Evolutionary conservation across 2,329 filamentous ascomycete genomes (phyloP).

Genomic region (Aspergillus thermomutatus): DNA sequence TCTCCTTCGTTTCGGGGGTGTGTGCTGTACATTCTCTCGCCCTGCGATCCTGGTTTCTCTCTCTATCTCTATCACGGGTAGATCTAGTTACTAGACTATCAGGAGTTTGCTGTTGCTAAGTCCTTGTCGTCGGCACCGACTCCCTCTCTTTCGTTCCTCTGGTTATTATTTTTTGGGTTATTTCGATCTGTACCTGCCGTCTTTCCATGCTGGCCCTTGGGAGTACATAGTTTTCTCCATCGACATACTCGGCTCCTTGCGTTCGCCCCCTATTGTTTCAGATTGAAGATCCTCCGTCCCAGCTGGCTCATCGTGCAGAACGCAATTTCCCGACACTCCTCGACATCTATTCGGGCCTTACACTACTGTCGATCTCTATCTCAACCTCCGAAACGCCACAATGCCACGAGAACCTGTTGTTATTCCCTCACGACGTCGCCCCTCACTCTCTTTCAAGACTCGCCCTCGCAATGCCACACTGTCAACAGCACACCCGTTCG

Average conservation of each 20-base stretch:
- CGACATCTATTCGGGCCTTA: not conserved
- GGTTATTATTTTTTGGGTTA: not conserved
- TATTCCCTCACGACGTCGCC: constrained; percentile 31
- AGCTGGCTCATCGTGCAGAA: not conserved
- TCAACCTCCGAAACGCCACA: not conserved
- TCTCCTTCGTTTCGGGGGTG: constrained; percentile 7
- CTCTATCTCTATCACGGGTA: constrained; percentile 5
- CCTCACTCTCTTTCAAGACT: constrained; percentile 36
- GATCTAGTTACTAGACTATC: not conserved
- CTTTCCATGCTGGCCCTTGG: not conserved
- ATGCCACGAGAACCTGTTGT: constrained; percentile 32
- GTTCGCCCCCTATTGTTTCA: not conserved
- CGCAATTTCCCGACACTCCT: not conserved
- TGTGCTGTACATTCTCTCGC: constrained; percentile 7
- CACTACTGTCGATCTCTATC: not conserved
- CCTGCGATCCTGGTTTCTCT: constrained; percentile 10
- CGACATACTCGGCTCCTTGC: not conserved
- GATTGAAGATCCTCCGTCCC: not conserved
- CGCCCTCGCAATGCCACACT: constrained; percentile 37
- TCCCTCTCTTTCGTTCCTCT: not conserved
- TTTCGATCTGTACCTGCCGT: not conserved
- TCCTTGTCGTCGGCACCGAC: not conserved
- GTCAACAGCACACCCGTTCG: constrained; percentile 19
- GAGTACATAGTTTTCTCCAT: not conserved
- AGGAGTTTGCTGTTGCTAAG: not conserved